A percentile compares a stretch with the other conserved stretches of the same genome.
phyloP scores from a whole-genome alignment of 139 green algal species.

The Picochlorum sp. region DNA sequence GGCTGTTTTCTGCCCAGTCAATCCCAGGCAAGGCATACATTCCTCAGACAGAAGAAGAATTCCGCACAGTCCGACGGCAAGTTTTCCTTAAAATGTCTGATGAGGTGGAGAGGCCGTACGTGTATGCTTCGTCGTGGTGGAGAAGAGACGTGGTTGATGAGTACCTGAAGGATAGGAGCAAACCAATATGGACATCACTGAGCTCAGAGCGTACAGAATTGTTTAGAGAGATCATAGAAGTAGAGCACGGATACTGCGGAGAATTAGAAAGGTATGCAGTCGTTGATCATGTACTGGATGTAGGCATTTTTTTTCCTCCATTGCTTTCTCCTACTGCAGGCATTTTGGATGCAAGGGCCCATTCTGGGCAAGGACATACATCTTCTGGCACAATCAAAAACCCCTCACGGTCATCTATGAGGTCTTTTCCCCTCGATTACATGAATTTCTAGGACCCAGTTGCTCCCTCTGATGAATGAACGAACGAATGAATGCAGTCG shows the following conservation, averaged over 20 bases:
- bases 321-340: conserved; percentile 17
- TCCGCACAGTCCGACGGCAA: conserved; percentile 48
- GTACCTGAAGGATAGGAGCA: conserved; percentile 44
- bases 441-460: conserved; percentile 29
- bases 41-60: neutral
- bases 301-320: neutral
- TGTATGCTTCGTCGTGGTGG: conserved; percentile 94
- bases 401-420: conserved; percentile 95
- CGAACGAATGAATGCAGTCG: too few relatives aligned
- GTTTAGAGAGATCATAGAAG: conserved; percentile 60
- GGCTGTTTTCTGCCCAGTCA: conserved; percentile 30
- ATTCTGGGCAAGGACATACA: conserved; percentile 87
- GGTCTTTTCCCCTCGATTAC: conserved; percentile 66
- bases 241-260: conserved; percentile 56
- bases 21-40: conserved; percentile 20
- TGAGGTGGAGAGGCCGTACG: conserved; percentile 43
- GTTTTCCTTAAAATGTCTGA: conserved; percentile 39
- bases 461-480: neutral
- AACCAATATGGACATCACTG: conserved; percentile 82
- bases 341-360: conserved; percentile 44
- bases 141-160: conserved; percentile 41
- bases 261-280: conserved; percentile 32
- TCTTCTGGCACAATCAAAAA: conserved; percentile 76
- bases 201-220: conserved; percentile 67
- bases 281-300: neutral